phyloP scores from a whole-genome alignment of 2,329 filamentous ascomycete genomes.

The Trichoderma lentiforme region DNA sequence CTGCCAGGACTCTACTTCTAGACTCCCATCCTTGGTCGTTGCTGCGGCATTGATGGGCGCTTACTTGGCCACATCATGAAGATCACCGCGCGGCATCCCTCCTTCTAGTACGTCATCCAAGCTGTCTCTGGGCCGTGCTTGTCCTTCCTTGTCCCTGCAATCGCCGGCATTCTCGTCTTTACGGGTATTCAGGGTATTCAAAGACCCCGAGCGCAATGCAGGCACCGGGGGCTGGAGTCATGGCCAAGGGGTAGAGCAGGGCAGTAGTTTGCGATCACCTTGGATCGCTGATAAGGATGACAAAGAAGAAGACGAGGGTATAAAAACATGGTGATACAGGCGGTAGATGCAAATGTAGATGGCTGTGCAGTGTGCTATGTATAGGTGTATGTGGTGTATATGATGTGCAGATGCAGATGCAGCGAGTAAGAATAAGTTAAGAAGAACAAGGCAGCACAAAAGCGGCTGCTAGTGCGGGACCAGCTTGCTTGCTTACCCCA shows the following conservation, averaged over 20 bases:
- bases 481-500: constrained; percentile 35
- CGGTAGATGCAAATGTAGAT: background rate
- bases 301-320: background rate
- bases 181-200: background rate
- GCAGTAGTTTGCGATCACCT: background rate
- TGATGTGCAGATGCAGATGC: background rate
- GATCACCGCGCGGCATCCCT: background rate
- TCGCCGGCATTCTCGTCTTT: background rate
- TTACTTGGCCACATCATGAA: background rate
- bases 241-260: background rate
- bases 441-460: background rate
- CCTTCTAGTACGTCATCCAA: background rate
- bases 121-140: background rate
- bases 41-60: background rate
- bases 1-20: background rate
- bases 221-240: background rate
- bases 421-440: background rate
- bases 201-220: background rate
- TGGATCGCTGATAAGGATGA: background rate
- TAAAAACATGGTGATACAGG: background rate
- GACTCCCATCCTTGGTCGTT: background rate
- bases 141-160: background rate
- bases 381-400: background rate
- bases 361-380: background rate
- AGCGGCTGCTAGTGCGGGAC: background rate